Percentiles rank a stretch among this genome's conserved stretches.
These are phyloP conservation scores for Albifimbria verrucaria DNA, from an alignment of 2,329 filamentous ascomycete genomes.

Conservation along the genomic window DNA sequence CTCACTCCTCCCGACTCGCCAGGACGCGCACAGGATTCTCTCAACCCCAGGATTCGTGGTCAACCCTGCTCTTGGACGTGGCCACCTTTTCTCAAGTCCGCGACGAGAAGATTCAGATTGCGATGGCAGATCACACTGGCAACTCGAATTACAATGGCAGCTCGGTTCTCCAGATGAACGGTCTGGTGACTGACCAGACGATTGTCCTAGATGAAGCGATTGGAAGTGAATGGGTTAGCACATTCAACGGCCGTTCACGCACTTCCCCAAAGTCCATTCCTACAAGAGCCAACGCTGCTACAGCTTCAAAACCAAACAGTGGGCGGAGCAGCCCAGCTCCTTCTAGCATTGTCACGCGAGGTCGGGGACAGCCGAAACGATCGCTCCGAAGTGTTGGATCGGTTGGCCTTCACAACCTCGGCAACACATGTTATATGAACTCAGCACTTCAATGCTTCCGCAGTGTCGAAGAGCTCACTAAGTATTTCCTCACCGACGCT, in stretches of 20 bases:
- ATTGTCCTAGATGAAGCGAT: conserved; percentile 82
- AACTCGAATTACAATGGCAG: conserved; percentile 77
- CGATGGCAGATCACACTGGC: conserved; percentile 60
- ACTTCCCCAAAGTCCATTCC: conserved; percentile 34
- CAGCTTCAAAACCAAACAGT: conserved; percentile 40
- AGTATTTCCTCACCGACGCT: conserved; percentile 78
- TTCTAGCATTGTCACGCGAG: conserved; percentile 63
- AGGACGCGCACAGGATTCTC: conserved; percentile 18
- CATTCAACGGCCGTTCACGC: conserved; percentile 32
- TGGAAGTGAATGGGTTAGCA: conserved; percentile 57
- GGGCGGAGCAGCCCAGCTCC: conserved; percentile 67
- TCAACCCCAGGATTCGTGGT: conserved; percentile 32
- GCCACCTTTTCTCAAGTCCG: conserved; percentile 49
- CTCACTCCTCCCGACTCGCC: conserved; percentile 41
- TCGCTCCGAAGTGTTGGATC: conserved; percentile 70
- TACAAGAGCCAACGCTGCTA: conserved; percentile 20
- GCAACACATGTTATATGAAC: conserved; percentile 99
- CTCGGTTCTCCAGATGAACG: conserved; percentile 61
- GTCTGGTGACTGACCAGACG: conserved; percentile 68
- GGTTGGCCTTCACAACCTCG: conserved; percentile 83
- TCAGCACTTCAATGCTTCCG: conserved; percentile 92
- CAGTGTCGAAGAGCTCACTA: conserved; percentile 87
- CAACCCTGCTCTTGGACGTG: conserved; percentile 41
- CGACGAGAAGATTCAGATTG: conserved; percentile 18
- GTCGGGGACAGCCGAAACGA: conserved; percentile 65